Conservation (phyloP, 768 basidiomycete genomes). For the Rhodocollybia butyracea region DNA sequence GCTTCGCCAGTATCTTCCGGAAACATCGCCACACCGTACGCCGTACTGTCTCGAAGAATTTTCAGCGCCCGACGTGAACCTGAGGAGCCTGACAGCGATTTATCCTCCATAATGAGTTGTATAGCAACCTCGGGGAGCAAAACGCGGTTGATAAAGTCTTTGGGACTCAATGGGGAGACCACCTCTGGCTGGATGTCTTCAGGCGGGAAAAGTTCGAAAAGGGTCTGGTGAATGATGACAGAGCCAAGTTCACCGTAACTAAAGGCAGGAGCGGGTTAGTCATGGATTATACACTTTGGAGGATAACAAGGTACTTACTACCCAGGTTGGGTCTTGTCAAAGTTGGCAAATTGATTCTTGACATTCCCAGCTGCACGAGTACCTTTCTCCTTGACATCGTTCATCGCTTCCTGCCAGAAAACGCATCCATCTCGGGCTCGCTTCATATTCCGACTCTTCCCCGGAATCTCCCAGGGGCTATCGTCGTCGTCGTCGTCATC, state of each 20-base stretch:
- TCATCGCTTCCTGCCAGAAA: conserved; percentile 69
- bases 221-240: conserved; percentile 72
- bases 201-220: conserved; percentile 74
- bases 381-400: conserved; percentile 63
- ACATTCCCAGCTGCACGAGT: conserved; percentile 64
- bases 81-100: conserved; percentile 36
- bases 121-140: conserved; percentile 89
- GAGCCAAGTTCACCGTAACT: conserved; percentile 89
- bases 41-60: conserved; percentile 71
- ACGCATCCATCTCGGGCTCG: conserved; percentile 17
- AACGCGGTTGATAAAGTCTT: conserved; percentile 78
- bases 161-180: conserved; percentile 62
- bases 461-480: conserved; percentile 16
- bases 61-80: conserved; percentile 44
- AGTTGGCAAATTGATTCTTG: conserved; percentile 72
- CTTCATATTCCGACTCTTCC: conserved; percentile 10
- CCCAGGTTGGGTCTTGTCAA: conserved; percentile 83
- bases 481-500: conserved; percentile 22
- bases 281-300: not conserved
- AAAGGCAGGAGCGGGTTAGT: not conserved
- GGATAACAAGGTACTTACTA: conserved; percentile 57
- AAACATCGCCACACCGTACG: conserved; percentile 86
- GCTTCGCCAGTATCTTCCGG: conserved; percentile 53
- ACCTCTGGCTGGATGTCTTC: conserved; percentile 48
- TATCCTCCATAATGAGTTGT: conserved; percentile 80